phyloP scores from a whole-genome alignment of 257 asterid species.

The Nicotiana sylvestris region DNA sequence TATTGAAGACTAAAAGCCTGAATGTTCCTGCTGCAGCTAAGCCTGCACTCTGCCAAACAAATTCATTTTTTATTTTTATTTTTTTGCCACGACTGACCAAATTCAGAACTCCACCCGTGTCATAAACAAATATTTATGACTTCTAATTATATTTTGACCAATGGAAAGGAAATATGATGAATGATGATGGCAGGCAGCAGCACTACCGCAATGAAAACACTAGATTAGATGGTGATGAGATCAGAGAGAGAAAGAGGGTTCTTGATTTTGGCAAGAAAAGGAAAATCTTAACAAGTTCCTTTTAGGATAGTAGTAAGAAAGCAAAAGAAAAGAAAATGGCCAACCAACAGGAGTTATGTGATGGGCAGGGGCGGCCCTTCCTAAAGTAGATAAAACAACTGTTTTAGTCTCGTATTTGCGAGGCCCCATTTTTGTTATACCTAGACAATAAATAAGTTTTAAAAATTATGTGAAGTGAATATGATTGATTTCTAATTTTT shows the following conservation, averaged over 20 bases:
- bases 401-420: too few relatives aligned
- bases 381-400: too few relatives aligned
- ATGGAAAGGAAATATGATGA: conserved; percentile 1
- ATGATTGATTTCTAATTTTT: too few relatives aligned
- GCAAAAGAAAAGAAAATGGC: neutral
- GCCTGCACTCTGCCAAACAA: conserved; percentile 2
- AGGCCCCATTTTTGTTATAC: too few relatives aligned
- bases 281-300: too few relatives aligned
- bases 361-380: too few relatives aligned
- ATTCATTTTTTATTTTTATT: neutral
- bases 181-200: neutral
- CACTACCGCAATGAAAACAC: neutral
- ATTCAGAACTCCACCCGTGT: neutral
- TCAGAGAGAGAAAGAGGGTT: neutral
- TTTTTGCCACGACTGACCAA: neutral
- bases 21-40: conserved; percentile 11
- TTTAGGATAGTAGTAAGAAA: neutral
- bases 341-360: too few relatives aligned
- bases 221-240: neutral
- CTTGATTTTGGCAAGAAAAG: conserved; percentile 1
- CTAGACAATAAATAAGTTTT: too few relatives aligned
- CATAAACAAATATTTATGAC: neutral
- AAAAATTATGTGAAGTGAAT: too few relatives aligned
- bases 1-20: neutral
- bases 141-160: neutral